Evolutionary conservation across 257 asterid genomes (phyloP).

Genomic region (Solanum etuberosum): DNA sequence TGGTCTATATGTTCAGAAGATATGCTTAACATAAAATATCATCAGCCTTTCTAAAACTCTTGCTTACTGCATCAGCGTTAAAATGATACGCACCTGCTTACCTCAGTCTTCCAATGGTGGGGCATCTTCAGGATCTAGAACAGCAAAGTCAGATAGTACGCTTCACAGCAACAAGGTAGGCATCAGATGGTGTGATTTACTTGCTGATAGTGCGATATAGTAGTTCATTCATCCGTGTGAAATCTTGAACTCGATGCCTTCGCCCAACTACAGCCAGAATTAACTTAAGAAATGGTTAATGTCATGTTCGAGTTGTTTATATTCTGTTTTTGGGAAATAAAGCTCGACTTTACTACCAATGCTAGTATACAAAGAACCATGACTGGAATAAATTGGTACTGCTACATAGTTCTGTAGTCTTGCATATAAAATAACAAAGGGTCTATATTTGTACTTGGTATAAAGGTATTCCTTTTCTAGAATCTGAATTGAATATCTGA

Average conservation of each 20-base stretch:
- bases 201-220: not conserved
- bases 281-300: not conserved
- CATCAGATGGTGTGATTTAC: not conserved
- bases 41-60: not conserved
- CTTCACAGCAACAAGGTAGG: conserved; percentile 63
- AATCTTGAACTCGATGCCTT: not conserved
- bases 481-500: conserved; percentile 2
- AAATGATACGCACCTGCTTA: conserved; percentile 80
- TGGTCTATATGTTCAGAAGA: not conserved
- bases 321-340: not conserved
- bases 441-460: not conserved
- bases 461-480: not conserved
- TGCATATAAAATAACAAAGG: not conserved
- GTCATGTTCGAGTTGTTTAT: not conserved
- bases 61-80: conserved; percentile 37
- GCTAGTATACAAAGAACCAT: not conserved
- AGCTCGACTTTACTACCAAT: not conserved
- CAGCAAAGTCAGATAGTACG: conserved; percentile 49
- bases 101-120: conserved; percentile 51
- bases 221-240: not conserved
- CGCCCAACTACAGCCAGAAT: not conserved
- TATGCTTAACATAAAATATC: not conserved
- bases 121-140: conserved; percentile 36
- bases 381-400: not conserved
- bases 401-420: not conserved